phyloP scores from a whole-genome alignment of 2,329 filamentous ascomycete genomes.

The Pseudogymnoascus sp. region DNA sequence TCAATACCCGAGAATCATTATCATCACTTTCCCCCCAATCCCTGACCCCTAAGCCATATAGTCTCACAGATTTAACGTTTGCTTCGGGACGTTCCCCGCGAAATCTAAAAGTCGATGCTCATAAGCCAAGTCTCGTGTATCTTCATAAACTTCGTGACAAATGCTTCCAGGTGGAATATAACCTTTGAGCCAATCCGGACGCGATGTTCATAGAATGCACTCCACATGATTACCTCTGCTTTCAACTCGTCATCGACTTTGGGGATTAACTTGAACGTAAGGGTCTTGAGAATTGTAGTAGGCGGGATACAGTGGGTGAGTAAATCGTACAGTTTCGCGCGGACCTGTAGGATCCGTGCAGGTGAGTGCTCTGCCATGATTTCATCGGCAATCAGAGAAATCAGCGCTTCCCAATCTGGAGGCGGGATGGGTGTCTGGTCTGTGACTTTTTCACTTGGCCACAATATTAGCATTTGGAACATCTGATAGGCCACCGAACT shows the following conservation, averaged over 20 bases:
- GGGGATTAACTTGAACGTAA: conserved; percentile 85
- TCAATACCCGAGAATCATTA: not conserved
- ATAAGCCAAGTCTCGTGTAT: conserved; percentile 85
- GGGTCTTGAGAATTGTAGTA: conserved; percentile 85
- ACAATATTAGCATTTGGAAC: conserved; percentile 26
- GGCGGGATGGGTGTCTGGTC: conserved; percentile 85
- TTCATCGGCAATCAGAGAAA: conserved; percentile 80
- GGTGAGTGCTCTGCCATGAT: conserved; percentile 93
- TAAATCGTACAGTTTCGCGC: conserved; percentile 92
- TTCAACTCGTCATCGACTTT: conserved; percentile 85
- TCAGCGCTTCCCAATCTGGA: conserved; percentile 92
- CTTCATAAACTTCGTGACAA: conserved; percentile 98
- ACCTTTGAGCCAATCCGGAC: conserved; percentile 89
- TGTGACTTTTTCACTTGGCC: conserved; percentile 71
- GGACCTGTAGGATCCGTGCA: conserved; percentile 74
- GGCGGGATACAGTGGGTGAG: conserved; percentile 95
- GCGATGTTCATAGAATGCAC: conserved; percentile 93
- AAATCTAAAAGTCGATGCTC: conserved; percentile 61
- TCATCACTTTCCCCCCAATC: not conserved
- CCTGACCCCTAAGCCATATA: not conserved
- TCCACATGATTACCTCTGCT: conserved; percentile 88
- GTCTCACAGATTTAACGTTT: not conserved
- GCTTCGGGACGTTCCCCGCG: not conserved
- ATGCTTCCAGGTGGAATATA: conserved; percentile 96
- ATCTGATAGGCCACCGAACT: conserved; percentile 25